phyloP scores from a whole-genome alignment of 495 filamentous ascomycete genomes.

The Chlorociboria aeruginascens region DNA sequence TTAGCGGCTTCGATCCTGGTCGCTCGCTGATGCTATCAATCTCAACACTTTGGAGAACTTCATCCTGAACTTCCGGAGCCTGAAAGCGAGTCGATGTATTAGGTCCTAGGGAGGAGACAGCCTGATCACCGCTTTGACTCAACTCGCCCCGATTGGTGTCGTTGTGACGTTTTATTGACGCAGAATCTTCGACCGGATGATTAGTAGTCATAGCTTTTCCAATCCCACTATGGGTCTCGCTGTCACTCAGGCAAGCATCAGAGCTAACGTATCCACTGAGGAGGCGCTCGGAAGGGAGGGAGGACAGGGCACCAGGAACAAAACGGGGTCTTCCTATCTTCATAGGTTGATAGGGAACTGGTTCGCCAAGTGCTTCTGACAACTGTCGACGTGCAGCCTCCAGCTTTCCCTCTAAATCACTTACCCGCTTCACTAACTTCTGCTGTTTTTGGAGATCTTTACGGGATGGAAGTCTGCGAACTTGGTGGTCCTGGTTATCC shows the following conservation, averaged over 20 bases:
- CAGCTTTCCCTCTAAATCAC: conserved; percentile 52
- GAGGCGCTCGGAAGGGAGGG: conserved; percentile 47
- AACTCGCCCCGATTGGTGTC: background rate
- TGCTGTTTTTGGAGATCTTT: conserved; percentile 50
- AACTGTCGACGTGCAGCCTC: conserved; percentile 46
- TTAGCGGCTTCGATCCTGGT: background rate
- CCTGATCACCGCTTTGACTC: background rate
- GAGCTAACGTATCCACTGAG: conserved; percentile 24
- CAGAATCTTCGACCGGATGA: background rate
- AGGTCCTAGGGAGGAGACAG: background rate
- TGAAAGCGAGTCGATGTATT: background rate
- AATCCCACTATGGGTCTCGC: background rate
- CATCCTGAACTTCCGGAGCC: background rate
- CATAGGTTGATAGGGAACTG: conserved; percentile 23
- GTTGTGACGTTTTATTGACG: background rate
- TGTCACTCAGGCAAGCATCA: conserved; percentile 1
- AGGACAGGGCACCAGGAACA: conserved; percentile 42
- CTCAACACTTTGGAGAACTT: conserved; percentile 4
- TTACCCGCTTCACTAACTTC: conserved; percentile 52
- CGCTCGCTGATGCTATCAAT: background rate
- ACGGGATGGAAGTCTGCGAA: conserved; percentile 41
- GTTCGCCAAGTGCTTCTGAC: conserved; percentile 33
- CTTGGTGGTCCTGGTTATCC: conserved; percentile 1
- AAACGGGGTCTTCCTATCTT: conserved; percentile 36
- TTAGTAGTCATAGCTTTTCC: conserved; percentile 7